Evolutionary conservation across 768 basidiomycete genomes (phyloP).

Genomic region (Daedaleopsis sinensis): DNA sequence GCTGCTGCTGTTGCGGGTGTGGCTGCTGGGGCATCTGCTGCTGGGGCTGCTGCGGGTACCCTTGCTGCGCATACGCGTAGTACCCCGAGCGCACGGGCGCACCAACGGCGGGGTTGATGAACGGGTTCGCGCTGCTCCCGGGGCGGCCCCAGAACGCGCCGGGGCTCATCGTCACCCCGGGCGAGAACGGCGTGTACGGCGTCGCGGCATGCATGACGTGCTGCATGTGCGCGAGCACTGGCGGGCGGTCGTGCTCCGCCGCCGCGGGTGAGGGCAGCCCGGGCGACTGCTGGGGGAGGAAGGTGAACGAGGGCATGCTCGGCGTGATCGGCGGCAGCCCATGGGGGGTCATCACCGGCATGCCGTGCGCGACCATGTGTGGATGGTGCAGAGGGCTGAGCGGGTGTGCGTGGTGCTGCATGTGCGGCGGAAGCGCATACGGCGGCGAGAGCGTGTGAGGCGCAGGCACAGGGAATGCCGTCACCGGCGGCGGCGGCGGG

Average conservation of each 20-base stretch:
- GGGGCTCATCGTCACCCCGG: slow-evolving; percentile 72
- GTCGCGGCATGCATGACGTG: slow-evolving; percentile 23
- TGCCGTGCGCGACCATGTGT: slow-evolving; percentile 29
- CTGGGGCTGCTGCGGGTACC: slow-evolving; percentile 10
- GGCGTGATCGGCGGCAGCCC: slow-evolving; percentile 95
- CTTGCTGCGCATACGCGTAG: slow-evolving; percentile 7
- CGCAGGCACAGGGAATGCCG: slow-evolving; percentile 40
- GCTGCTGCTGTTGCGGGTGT: not conserved
- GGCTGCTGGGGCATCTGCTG: slow-evolving; percentile 9
- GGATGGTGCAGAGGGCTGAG: slow-evolving; percentile 44
- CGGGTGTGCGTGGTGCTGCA: slow-evolving; percentile 31
- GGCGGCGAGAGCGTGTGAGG: slow-evolving; percentile 39
- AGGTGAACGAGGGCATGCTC: slow-evolving; percentile 94
- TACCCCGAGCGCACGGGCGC: slow-evolving; percentile 50
- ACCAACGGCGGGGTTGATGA: slow-evolving; percentile 63
- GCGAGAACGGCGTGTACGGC: slow-evolving; percentile 58
- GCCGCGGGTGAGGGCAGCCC: slow-evolving; percentile 36
- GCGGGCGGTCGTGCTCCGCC: slow-evolving; percentile 14
- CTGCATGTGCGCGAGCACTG: slow-evolving; percentile 23
- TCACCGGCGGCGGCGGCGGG: slow-evolving; percentile 57
- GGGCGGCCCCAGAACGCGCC: slow-evolving; percentile 75
- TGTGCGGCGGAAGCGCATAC: slow-evolving; percentile 33
- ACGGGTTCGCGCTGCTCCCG: slow-evolving; percentile 42
- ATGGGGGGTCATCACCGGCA: slow-evolving; percentile 60
- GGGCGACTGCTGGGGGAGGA: slow-evolving; percentile 59